These are phyloP conservation scores for Cladosporium sp. DNA, from an alignment of 2,329 filamentous ascomycete species.

Conservation along the genomic window DNA sequence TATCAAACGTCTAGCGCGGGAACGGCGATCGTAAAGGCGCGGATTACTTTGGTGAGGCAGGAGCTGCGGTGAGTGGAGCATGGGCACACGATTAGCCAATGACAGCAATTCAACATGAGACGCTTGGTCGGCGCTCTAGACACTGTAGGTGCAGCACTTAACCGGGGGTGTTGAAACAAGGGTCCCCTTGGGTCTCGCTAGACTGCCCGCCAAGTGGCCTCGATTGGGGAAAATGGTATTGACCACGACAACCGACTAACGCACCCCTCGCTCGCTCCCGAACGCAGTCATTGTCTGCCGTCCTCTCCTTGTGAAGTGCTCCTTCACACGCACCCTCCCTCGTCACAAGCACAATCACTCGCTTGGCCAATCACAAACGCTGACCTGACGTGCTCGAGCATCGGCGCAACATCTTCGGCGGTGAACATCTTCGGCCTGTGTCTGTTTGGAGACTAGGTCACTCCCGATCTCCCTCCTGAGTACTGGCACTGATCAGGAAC, in stretches of 20 bases:
- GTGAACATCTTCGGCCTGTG: constrained; percentile 3
- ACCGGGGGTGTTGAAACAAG: constrained; percentile 5
- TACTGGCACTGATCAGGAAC: not conserved
- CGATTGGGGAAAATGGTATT: constrained; percentile 17
- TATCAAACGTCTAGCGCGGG: not conserved
- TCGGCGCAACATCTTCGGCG: constrained; percentile 3
- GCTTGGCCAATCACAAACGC: not conserved
- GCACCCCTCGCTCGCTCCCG: constrained; percentile 13
- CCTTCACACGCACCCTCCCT: not conserved
- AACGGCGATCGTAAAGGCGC: not conserved
- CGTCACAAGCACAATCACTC: not conserved
- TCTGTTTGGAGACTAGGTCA: not conserved
- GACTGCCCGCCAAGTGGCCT: constrained; percentile 14
- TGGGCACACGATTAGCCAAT: not conserved
- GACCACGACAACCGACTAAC: not conserved
- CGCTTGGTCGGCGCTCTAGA: not conserved
- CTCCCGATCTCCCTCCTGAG: not conserved
- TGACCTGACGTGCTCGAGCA: not conserved
- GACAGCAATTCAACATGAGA: not conserved
- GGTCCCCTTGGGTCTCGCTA: constrained; percentile 6
- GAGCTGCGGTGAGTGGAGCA: not conserved
- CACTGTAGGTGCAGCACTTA: not conserved
- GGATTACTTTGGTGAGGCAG: not conserved
- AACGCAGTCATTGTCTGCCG: not conserved
- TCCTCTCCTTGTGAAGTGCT: not conserved